Evolutionary conservation across 2,329 filamentous ascomycete species (phyloP), one percentile per base, ranked within the genome.

Genomic region (Monosporascus sp.): DNA sequence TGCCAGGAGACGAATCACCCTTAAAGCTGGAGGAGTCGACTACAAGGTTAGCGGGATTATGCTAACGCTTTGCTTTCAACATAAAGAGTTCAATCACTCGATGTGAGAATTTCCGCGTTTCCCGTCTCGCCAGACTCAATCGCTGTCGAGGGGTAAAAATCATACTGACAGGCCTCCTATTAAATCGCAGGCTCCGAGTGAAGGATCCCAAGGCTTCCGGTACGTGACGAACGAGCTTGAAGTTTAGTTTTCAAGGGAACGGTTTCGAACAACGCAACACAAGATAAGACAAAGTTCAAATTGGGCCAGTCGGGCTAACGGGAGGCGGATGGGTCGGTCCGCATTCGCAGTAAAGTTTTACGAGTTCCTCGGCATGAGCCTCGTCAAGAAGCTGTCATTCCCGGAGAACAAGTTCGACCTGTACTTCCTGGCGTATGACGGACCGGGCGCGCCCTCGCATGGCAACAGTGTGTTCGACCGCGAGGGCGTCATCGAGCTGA

Each of bases 341-440:
- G 38, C 67, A 20, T 14, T 24, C 5, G 8, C 68, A 82, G 85
- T 97, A 72, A 88, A 93, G 62, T 99, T 96, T 74, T 99, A 97
- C 73, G 87, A 96, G 69, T 89, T 90, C 71, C 82, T 99, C 18
- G 94, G 94, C 63, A 85, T 97, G 81, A 91, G 80, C 67, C 74
- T 91, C 57, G 81, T 97, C 71, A 85, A 89, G 66, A 89, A 92
- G 74, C 78, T 94, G 47, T 77, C 87, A 57, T 89, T 90, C 67
- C 88, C 92, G 15, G 91, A 96, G 55, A 84, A 83, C 71, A 96
- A 95, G 68, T 97, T 97, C 72, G 90, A 94, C 65, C 83, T 97
- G 27, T 97, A 97, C 78, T 97, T 97, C 75, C 80, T 99, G 55
- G 91, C 87, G 55, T 97, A 95, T 74, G 87, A 96, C 68, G 82